phyloP scores from a whole-genome alignment of 2,329 filamentous ascomycete genomes.

The Nothophaeocryptopus gaeumannii region DNA sequence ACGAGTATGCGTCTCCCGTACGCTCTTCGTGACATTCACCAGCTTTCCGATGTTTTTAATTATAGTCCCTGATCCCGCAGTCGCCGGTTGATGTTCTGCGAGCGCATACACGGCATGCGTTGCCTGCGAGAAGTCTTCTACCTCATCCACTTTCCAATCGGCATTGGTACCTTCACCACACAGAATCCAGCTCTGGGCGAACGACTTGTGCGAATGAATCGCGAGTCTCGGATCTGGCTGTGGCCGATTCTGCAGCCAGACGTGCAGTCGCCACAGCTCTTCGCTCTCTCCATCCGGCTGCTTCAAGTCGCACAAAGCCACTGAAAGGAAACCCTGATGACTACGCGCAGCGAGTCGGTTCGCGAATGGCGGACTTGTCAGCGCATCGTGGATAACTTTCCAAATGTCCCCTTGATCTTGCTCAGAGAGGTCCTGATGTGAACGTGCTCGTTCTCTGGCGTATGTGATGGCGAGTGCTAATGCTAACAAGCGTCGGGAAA shows the following conservation, averaged over 20 bases:
- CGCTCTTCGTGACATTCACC: neutral
- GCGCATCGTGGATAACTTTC: no score
- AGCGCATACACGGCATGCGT: slow-evolving; percentile 11
- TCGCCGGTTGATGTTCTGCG: slow-evolving; percentile 6
- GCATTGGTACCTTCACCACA: slow-evolving; percentile 35
- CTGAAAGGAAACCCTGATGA: slow-evolving; percentile 38
- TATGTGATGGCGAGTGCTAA: no score
- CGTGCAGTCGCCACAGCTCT: slow-evolving; percentile 38
- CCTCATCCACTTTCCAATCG: slow-evolving; percentile 22
- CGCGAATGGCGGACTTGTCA: no score
- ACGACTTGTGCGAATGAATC: slow-evolving; percentile 38
- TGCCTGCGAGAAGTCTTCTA: neutral
- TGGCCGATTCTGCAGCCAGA: slow-evolving; percentile 34
- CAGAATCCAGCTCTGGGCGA: slow-evolving; percentile 39
- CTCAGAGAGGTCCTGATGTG: no score
- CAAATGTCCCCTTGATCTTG: no score
- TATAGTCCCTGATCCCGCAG: slow-evolving; percentile 14
- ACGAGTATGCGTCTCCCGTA: neutral
- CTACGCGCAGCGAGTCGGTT: neutral
- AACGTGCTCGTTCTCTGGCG: no score
- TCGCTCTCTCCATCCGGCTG: slow-evolving; percentile 33
- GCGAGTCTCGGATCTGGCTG: slow-evolving; percentile 28
- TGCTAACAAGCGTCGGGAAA: no score
- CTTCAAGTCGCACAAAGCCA: slow-evolving; percentile 37
- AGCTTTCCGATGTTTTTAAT: slow-evolving; percentile 6